These are phyloP conservation scores for Linderniella brevidens DNA, from an alignment of 257 asterid genomes.

Conservation along the genomic window DNA sequence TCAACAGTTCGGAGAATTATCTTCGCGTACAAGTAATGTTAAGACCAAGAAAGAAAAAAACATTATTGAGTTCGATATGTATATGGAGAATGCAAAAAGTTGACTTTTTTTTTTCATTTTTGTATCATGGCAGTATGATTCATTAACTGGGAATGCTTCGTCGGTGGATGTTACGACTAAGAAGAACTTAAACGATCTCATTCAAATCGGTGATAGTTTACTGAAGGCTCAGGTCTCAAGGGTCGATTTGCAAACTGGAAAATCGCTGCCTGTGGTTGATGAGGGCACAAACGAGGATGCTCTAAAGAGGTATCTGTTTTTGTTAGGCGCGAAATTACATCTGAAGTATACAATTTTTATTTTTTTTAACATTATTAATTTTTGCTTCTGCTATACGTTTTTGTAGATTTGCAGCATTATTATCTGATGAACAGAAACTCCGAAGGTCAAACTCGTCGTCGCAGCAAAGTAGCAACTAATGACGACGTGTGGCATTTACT, in stretches of 20 bases:
- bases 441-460: constrained; percentile 14
- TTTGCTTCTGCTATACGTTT: no score
- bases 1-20: background rate
- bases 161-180: constrained; percentile 24
- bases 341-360: background rate
- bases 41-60: no score
- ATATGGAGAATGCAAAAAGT: no score
- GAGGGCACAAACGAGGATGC: constrained; percentile 48
- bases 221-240: constrained; percentile 18
- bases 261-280: constrained; percentile 16
- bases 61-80: background rate
- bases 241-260: constrained; percentile 28
- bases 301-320: constrained; percentile 18
- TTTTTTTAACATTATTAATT: no score
- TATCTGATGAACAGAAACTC: constrained; percentile 27
- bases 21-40: constrained; percentile 4
- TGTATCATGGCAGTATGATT: constrained; percentile 16
- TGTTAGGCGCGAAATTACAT: background rate
- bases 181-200: constrained; percentile 29
- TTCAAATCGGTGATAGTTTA: constrained; percentile 22
- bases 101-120: background rate
- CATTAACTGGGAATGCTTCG: constrained; percentile 18
- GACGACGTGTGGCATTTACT: no score
- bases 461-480: no score
- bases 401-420: constrained; percentile 31